These are phyloP conservation scores for Phalaenopsis hybrid DNA, from an alignment of 116 monocot genomes.

Conservation along the genomic window DNA sequence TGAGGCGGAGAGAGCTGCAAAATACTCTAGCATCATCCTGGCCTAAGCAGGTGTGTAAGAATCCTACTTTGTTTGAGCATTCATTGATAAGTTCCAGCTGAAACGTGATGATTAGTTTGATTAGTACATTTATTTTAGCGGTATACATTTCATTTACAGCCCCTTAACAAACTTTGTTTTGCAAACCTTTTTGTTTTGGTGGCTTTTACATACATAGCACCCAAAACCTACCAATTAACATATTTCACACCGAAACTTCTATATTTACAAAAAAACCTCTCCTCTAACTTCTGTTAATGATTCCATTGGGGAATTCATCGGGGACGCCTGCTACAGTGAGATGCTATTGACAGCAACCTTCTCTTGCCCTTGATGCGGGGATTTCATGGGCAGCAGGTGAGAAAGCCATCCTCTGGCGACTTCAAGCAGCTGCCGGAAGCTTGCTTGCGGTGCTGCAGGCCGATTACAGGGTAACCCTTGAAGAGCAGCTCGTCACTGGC, in stretches of 20 bases:
- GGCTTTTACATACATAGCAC: too few species aligned
- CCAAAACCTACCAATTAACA: too few species aligned
- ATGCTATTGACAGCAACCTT: too few species aligned
- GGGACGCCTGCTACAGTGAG: too few species aligned
- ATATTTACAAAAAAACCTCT: too few species aligned
- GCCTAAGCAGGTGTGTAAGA: slow-evolving; percentile 70
- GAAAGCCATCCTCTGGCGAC: slow-evolving; percentile 27
- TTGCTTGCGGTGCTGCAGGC: slow-evolving; percentile 47
- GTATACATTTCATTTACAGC: neutral
- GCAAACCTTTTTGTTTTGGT: neutral
- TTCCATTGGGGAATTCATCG: too few species aligned
- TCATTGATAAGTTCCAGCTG: neutral
- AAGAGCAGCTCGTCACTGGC: slow-evolving; percentile 30
- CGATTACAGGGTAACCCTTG: slow-evolving; percentile 51
- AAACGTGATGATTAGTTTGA: neutral
- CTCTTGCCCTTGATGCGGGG: slow-evolving; percentile 21
- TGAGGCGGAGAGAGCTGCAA: slow-evolving; percentile 78
- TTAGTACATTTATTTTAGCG: neutral
- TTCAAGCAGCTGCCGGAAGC: slow-evolving; percentile 41
- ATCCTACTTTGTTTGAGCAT: neutral
- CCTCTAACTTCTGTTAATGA: too few species aligned
- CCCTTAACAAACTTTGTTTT: neutral
- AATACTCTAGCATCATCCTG: slow-evolving; percentile 79
- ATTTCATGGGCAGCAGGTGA: slow-evolving; percentile 58
- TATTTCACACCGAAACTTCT: too few species aligned